Conservation (phyloP, 345 rosid species). For the Gynandropsis gynandra region DNA sequence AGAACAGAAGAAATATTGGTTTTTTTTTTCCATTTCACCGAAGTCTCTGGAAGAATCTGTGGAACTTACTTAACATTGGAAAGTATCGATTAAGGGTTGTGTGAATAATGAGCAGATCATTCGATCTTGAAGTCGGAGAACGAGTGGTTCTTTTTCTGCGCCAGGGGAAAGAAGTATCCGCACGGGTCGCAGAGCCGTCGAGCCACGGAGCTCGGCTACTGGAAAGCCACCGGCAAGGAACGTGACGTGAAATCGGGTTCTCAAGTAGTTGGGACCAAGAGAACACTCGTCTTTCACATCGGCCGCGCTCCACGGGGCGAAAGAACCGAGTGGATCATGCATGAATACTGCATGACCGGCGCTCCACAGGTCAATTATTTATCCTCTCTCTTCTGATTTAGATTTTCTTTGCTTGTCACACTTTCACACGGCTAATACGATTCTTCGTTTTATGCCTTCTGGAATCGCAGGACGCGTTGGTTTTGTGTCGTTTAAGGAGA, state of each 20-base stretch:
- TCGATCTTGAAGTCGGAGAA: conserved; percentile 58
- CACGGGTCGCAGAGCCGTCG: conserved; percentile 73
- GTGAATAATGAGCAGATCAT: conserved; percentile 41
- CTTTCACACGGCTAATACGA: too few relatives aligned
- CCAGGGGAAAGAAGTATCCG: conserved; percentile 87
- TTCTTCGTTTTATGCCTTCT: neutral
- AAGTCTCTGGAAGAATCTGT: too few relatives aligned
- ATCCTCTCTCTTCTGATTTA: neutral
- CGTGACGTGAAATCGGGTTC: conserved; percentile 57
- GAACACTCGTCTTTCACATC: conserved; percentile 80
- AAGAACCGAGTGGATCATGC: conserved; percentile 95
- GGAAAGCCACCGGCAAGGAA: conserved; percentile 96
- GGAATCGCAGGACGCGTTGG: conserved; percentile 53
- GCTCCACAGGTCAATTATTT: conserved; percentile 43
- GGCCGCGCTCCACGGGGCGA: conserved; percentile 93
- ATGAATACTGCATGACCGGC: conserved; percentile 64
- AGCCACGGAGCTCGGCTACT: conserved; percentile 75
- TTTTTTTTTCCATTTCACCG: too few relatives aligned
- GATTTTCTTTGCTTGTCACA: too few relatives aligned
- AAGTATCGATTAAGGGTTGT: too few relatives aligned
- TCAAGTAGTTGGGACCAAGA: conserved; percentile 62
- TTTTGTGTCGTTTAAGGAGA: conserved; percentile 75
- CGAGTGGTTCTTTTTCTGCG: conserved; percentile 86
- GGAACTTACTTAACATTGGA: too few relatives aligned
- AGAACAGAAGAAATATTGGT: too few relatives aligned